Base-by-base conservation (phyloP, 768 basidiomycete species). In the Amanita jacksonii region DNA sequence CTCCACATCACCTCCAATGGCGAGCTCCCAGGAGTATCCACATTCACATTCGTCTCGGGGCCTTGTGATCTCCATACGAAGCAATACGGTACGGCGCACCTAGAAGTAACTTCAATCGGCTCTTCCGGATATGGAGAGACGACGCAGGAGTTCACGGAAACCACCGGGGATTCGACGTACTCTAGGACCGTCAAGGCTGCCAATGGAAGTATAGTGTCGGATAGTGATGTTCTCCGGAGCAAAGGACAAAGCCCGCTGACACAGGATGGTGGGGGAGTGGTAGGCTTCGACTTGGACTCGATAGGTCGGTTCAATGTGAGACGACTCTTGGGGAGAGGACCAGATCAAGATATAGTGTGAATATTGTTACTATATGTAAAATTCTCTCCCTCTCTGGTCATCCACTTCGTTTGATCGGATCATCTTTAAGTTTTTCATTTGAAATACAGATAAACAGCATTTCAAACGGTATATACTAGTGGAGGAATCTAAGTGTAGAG, bases 41-140 rank as follows among this genome's bases (percentile, higher is more conserved):
- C 41, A 15, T 42, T 32, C 41, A 42, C 41, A 5, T 31, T 42
- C 15, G 31, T 42, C 10, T 32, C 28, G 22, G 41, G 41, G 4
- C 41, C 41, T 15, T 32, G 12, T 4, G 16, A 16, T n/a, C 31
- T 42, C 10, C 8, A 1, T 15, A 42, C 41, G 15, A 42, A 3
- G 7, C 41, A 42, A 20, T 23, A 13, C 22, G 41, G 41, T 23
- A 32, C 5, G 3, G 30, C 30, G 23, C 15, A 23, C 20, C 33
- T 32, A 18, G 8, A 16, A 19, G 31, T 31, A 5, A 19, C 23
- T n/a, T 31, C 10, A 19, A n/a, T 12, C 20, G 41, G 30, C 3
- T 15, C 41, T 15, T 42, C 41, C 31, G 31, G 30, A 6, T 42
- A 13, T 4, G 41, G 41, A 2, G 41, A 42, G 10, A 42, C 41